Conservation (phyloP, 1,284 basidiomycete genomes). For the Amylostereum areolatum region DNA sequence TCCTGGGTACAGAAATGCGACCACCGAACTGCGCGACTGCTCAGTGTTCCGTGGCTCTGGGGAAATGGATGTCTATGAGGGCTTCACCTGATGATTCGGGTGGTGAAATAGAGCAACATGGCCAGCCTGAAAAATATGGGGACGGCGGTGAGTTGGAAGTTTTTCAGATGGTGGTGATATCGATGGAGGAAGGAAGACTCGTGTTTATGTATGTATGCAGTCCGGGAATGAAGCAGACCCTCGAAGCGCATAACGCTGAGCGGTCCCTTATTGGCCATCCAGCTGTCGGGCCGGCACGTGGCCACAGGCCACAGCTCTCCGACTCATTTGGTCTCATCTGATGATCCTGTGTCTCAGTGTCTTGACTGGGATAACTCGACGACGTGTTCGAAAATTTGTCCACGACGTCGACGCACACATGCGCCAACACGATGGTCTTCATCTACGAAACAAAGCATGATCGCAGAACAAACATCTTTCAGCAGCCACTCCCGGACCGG, state of each 20-base stretch:
- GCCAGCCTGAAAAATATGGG: neutral
- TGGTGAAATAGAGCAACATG: conserved; percentile 51
- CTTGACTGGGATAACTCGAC: too few species aligned
- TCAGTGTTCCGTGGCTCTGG: neutral
- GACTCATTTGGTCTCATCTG: too few species aligned
- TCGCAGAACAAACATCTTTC: too few species aligned
- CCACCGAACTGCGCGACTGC: conserved; percentile 41
- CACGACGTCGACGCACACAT: too few species aligned
- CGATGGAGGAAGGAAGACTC: neutral
- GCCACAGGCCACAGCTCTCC: too few species aligned
- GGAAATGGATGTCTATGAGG: neutral
- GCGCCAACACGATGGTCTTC: too few species aligned
- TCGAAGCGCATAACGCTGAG: neutral
- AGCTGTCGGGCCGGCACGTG: neutral
- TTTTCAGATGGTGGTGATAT: neutral
- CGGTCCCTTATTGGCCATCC: neutral
- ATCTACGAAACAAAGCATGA: too few species aligned
- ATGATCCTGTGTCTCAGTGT: too few species aligned
- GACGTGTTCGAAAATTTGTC: too few species aligned
- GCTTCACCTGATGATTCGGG: conserved; percentile 31
- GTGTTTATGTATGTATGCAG: too few species aligned
- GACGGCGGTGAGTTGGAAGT: neutral
- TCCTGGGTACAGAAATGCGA: conserved; percentile 75
- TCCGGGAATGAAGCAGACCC: neutral
- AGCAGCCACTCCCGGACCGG: too few species aligned